phyloP scores from a whole-genome alignment of 2,329 filamentous ascomycete genomes.

The Aspergillus fumigatiaffinis region DNA sequence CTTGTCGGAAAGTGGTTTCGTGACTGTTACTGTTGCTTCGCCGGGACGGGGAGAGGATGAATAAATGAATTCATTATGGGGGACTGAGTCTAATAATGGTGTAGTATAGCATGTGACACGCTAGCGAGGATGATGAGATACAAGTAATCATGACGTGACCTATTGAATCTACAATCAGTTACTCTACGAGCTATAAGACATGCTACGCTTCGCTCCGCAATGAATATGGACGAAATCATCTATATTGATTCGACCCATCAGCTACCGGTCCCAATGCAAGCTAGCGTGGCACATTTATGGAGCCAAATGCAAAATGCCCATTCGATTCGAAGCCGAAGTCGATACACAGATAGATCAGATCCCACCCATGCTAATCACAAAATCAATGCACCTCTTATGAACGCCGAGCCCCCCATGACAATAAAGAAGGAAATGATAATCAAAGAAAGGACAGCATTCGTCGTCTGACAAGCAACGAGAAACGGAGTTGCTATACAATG shows the following conservation, averaged over 20 bases:
- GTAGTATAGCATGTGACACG: not conserved
- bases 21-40: not conserved
- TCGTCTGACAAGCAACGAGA: not conserved
- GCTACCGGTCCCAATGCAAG: not conserved
- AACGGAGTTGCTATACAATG: not conserved
- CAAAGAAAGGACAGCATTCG: not conserved
- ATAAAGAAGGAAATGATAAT: not conserved
- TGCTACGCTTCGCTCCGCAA: too few species aligned
- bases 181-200: not conserved
- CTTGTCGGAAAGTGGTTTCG: not conserved
- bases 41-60: not conserved
- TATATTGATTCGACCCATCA: not conserved
- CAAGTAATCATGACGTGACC: too few species aligned
- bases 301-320: not conserved
- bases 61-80: not conserved
- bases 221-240: not conserved
- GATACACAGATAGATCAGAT: slow-evolving; percentile 1
- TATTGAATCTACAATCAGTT: not conserved
- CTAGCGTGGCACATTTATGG: not conserved
- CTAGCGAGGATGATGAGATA: not conserved
- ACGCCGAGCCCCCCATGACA: slow-evolving; percentile 10
- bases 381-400: slow-evolving; percentile 17
- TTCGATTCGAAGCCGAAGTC: not conserved
- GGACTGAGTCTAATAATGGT: too few species aligned
- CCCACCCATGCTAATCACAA: slow-evolving; percentile 15